Base-by-base conservation (phyloP, 495 filamentous ascomycete species). In the Penicillium cosmopolitanum region DNA sequence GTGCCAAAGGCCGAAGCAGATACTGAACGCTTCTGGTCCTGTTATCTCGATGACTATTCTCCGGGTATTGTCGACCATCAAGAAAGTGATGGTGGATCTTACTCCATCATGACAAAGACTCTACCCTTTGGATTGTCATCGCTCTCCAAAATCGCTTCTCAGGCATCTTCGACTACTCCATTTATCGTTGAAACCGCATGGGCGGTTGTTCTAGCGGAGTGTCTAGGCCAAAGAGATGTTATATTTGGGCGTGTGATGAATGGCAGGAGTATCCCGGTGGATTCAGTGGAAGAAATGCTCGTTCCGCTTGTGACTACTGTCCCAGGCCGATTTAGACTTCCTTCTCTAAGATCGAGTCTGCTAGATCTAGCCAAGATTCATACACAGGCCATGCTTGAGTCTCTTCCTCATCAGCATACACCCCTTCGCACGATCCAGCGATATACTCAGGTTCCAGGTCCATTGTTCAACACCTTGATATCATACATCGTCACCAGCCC, bases 241-340 rank as follows among this genome's bases (percentile, higher is more conserved):
- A 52, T 64, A 13, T 72, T 70, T 44, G 73, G 73, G 1, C 53
- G 54, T 18, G 59, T 72, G 13, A 60, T 71, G 19, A 68, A 64
- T 10, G 72, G 72, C 12, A 58, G 72, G 23, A 61, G 53, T 11
- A 60, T 75, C n/a, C 63, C 67, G 2, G 58, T 72, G 13, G 76
- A 87, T 11, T 73, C 76, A 5, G 75, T 92, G 15, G 83, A 91
- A 19, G 73, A 79, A 5, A 82, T 95, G 18, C 81, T 93, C n/a
- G 86, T 87, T 2, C 90, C 90, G 1, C 91, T 88, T 68, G 90
- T 93, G 72, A 93, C 91, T 60, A 93, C 90, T 0, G 72, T 93
- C 19, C 89, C 91, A 0, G 62, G 88, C 15, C 76, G 90, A 15
- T 59, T 72, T 23, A 54, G 47, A 31, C 46, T 57, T 33, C 11